These are phyloP conservation scores for Apiosordaria backusii DNA, from an alignment of 495 filamentous ascomycete species.

Conservation along the genomic window DNA sequence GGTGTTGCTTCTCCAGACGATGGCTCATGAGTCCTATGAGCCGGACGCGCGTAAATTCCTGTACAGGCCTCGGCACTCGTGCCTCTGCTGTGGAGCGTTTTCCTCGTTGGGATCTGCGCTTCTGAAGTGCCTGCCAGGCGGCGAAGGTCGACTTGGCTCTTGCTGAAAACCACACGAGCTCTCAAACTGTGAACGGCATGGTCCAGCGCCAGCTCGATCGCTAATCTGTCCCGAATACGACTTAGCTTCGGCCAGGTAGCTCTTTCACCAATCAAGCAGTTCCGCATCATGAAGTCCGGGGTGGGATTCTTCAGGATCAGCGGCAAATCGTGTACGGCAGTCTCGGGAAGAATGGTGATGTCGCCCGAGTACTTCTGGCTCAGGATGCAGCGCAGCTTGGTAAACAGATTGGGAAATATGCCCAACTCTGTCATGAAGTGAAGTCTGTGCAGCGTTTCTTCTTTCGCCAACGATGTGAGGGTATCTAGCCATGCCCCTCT, in stretches of 20 bases:
- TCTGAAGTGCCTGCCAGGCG: constrained; percentile 38
- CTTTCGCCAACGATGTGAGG: constrained; percentile 71
- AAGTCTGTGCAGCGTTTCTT: constrained; percentile 77
- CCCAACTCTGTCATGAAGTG: constrained; percentile 78
- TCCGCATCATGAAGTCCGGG: constrained; percentile 77
- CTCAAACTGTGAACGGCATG: constrained; percentile 73
- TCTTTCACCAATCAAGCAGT: constrained; percentile 71
- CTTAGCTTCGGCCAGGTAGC: constrained; percentile 89
- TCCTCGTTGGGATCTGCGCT: background rate
- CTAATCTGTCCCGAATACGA: constrained; percentile 75
- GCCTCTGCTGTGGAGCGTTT: constrained; percentile 7
- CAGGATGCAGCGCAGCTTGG: constrained; percentile 74
- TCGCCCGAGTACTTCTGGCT: constrained; percentile 93
- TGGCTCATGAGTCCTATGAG: constrained; percentile 1
- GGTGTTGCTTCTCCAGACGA: constrained; percentile 13
- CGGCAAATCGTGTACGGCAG: constrained; percentile 69
- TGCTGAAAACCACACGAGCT: constrained; percentile 74
- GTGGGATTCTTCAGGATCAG: constrained; percentile 83
- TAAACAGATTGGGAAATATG: constrained; percentile 74
- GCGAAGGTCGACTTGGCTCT: constrained; percentile 62
- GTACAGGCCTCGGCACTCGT: constrained; percentile 10
- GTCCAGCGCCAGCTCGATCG: constrained; percentile 84
- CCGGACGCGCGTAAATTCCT: background rate
- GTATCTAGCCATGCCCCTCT: constrained; percentile 59
- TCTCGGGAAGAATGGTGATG: constrained; percentile 86